Evolutionary conservation across 2,329 filamentous ascomycete species (phyloP).

Genomic region (Berkeleyomyces basicola): DNA sequence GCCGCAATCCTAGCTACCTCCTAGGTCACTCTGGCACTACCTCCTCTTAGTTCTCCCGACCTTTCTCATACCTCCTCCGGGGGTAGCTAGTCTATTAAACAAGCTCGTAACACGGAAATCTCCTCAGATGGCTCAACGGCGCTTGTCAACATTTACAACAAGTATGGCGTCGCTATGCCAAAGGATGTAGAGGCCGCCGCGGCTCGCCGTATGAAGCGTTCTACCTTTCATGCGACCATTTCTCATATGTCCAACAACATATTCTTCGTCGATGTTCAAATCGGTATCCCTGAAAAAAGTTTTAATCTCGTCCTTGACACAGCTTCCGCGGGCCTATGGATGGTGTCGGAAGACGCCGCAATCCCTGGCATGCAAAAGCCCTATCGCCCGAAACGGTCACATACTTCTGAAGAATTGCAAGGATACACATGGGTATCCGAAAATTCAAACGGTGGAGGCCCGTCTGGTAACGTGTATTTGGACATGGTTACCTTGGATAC

Average conservation of each 20-base stretch:
- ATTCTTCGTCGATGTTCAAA: slow-evolving; percentile 4
- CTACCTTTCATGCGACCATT: slow-evolving; percentile 17
- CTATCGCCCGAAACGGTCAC: slow-evolving; percentile 20
- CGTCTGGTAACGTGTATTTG: slow-evolving; percentile 28
- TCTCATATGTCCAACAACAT: slow-evolving; percentile 19
- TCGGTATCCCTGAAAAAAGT: slow-evolving; percentile 18
- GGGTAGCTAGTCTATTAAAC: no score
- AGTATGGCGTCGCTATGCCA: slow-evolving; percentile 23
- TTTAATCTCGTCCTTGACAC: slow-evolving; percentile 27
- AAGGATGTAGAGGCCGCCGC: slow-evolving; percentile 18
- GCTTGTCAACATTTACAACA: slow-evolving; percentile 23
- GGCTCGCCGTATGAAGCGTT: slow-evolving; percentile 16
- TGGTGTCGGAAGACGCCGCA: slow-evolving; percentile 18
- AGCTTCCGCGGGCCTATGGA: slow-evolving; percentile 27
- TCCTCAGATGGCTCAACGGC: slow-evolving; percentile 12
- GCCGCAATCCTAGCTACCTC: no score
- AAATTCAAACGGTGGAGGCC: slow-evolving; percentile 30
- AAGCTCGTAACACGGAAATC: no score
- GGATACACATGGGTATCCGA: slow-evolving; percentile 20
- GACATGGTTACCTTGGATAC: slow-evolving; percentile 26
- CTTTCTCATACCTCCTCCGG: no score
- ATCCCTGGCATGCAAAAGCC: background rate
- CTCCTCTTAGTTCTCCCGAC: no score
- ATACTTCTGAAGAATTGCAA: slow-evolving; percentile 17
- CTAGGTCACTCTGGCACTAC: no score